phyloP scores from a whole-genome alignment of 257 asterid genomes.

The Ehretia macrophylla region DNA sequence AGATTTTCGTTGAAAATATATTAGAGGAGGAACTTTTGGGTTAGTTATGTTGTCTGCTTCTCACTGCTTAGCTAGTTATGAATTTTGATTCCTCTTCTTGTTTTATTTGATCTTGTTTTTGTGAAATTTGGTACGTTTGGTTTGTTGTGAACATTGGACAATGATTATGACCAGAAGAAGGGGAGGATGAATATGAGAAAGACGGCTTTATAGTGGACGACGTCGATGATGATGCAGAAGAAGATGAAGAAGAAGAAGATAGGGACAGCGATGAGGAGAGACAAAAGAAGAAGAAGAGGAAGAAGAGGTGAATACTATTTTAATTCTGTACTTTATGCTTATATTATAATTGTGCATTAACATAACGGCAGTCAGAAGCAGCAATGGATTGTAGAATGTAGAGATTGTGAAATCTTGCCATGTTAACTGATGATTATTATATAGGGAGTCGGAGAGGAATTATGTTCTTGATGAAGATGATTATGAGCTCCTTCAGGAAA shows the following conservation, averaged over 20 bases:
- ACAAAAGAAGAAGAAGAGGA: constrained; percentile 81
- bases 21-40: neutral
- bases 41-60: neutral
- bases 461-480: constrained; percentile 87
- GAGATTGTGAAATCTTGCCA: neutral
- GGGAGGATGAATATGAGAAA: constrained; percentile 89
- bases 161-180: constrained; percentile 50
- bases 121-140: neutral
- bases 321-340: neutral
- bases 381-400: neutral
- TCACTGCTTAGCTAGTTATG: neutral
- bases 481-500: constrained; percentile 89
- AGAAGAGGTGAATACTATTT: constrained; percentile 57
- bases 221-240: constrained; percentile 59
- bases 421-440: neutral
- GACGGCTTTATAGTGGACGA: constrained; percentile 95
- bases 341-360: neutral
- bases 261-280: constrained; percentile 70
- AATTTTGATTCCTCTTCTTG: no score
- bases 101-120: neutral
- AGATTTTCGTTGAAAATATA: neutral
- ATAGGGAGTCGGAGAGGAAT: constrained; percentile 68
- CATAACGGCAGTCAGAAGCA: neutral
- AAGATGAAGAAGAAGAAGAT: constrained; percentile 69
- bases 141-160: constrained; percentile 5